Evolutionary conservation across 352 stramenopile genomes (phyloP).

Genomic region (Pythium rishiriense): DNA sequence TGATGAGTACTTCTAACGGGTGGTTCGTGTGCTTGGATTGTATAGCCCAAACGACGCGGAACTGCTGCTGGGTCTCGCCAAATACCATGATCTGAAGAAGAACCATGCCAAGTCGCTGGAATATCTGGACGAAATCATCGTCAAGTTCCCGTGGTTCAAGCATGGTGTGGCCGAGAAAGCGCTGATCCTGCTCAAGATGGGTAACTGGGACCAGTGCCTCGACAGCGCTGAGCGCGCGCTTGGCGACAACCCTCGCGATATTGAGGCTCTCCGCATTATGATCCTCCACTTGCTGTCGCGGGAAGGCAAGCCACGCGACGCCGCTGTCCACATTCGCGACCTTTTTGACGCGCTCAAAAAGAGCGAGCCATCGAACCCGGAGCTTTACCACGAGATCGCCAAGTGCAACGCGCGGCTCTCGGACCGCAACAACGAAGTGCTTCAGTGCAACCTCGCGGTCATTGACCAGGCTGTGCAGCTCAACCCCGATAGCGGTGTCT

Average conservation of each 20-base stretch:
- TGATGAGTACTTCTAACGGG: background rate
- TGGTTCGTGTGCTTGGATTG: background rate
- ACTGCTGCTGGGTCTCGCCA: slow-evolving; percentile 67
- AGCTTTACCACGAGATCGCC: slow-evolving; percentile 64
- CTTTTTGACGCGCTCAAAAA: slow-evolving; percentile 67
- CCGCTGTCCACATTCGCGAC: slow-evolving; percentile 55
- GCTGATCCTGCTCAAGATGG: slow-evolving; percentile 80
- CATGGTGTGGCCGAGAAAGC: slow-evolving; percentile 83
- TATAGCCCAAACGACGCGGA: slow-evolving; percentile 67
- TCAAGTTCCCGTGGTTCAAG: slow-evolving; percentile 83
- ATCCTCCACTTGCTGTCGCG: slow-evolving; percentile 70
- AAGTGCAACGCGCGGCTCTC: slow-evolving; percentile 64
- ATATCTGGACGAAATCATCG: slow-evolving; percentile 71
- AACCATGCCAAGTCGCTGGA: slow-evolving; percentile 64
- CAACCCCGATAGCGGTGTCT: slow-evolving; percentile 56
- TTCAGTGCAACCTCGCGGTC: slow-evolving; percentile 68
- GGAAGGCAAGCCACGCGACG: slow-evolving; percentile 56
- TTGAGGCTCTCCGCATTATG: slow-evolving; percentile 71
- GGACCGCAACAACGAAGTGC: slow-evolving; percentile 61
- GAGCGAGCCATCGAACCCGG: slow-evolving; percentile 68
- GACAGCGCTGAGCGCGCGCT: slow-evolving; percentile 77
- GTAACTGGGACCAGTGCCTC: slow-evolving; percentile 83
- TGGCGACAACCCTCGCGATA: slow-evolving; percentile 59
- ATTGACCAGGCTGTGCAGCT: slow-evolving; percentile 72
- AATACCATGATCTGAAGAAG: slow-evolving; percentile 78